Percentiles rank a stretch among this genome's conserved stretches.
These are phyloP conservation scores for Scortechinia acanthostroma DNA, from an alignment of 2,329 filamentous ascomycete genomes.

Conservation along the genomic window DNA sequence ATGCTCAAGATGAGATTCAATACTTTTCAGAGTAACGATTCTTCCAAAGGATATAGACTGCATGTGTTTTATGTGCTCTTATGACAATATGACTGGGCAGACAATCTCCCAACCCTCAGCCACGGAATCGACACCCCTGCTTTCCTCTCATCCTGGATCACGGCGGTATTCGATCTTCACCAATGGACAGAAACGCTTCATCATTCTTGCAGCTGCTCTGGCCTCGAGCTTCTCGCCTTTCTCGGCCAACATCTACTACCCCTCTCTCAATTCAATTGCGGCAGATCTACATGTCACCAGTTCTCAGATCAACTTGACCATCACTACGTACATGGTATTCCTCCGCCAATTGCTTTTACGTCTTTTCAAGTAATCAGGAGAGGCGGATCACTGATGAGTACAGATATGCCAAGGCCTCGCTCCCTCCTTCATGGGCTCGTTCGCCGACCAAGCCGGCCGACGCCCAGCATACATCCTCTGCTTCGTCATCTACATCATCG, in stretches of 20 bases:
- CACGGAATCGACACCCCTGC: neutral
- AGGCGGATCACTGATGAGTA: neutral
- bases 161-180: constrained; percentile 24
- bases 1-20: no score
- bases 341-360: neutral
- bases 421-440: constrained; percentile 17
- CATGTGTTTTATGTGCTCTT: neutral
- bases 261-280: constrained; percentile 22
- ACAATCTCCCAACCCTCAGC: neutral
- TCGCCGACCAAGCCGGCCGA: constrained; percentile 17
- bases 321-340: constrained; percentile 36
- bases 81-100: neutral
- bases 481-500: constrained; percentile 3
- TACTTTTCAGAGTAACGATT: no score
- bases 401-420: constrained; percentile 18
- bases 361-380: neutral
- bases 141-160: no score
- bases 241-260: constrained; percentile 19
- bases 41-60: no score
- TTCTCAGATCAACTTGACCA: constrained; percentile 35
- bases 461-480: constrained; percentile 13
- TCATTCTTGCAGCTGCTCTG: constrained; percentile 14
- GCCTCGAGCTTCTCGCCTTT: constrained; percentile 3
- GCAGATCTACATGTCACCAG: constrained; percentile 26
- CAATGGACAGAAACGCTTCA: constrained; percentile 13